Evolutionary conservation across 805 yeast species (phyloP), one percentile per base, ranked within the genome.

Genomic region (Teunomyces atbi): DNA sequence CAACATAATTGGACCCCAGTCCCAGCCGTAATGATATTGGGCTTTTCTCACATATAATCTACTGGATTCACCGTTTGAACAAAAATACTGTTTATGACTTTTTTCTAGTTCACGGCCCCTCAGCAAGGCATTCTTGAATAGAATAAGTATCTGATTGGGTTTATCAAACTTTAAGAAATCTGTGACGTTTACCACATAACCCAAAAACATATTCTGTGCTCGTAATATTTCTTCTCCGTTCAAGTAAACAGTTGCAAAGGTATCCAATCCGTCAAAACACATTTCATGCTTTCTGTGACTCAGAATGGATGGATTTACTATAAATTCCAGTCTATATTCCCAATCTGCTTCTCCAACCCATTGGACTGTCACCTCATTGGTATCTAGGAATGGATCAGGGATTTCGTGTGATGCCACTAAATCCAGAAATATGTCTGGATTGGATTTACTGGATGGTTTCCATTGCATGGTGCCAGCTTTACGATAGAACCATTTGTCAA

Each of bases 1-100:
- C 56, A 74, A 59, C 41, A 72, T 56, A 3, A 62, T 45, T 5
- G 78, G 78, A 15, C 81, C 82, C 83, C 82, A 78, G 56, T 78
- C 83, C 83, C 82, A 78, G 2, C 83, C 82, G 52, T 65, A 78
- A 49, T 76, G 79, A 53, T 77, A 77, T 55, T 76, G 82, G 1
- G 82, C 78, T 53, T 77, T 77, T 50, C 83, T 62, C 13, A 72
- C 68, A 44, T 74, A 69, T 45, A 71, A 57, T 32, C 82, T 61
- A 40, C 68, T 57, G 7, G 70, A 48, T 13, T 76, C 79, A 3
- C 79, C 81, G 48, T 74, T 72, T 55, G 61, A 74, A 13, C 67
- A 64, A 6, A 35, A 42, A 13, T 59, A 49, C 45, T 55, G 56
- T 8, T 68, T 69, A 41, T 62, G 56, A 27, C 59, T 48, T 45